Base-by-base conservation (phyloP, 2,329 filamentous ascomycete genomes). In the Hypoxylon rubiginosum region DNA sequence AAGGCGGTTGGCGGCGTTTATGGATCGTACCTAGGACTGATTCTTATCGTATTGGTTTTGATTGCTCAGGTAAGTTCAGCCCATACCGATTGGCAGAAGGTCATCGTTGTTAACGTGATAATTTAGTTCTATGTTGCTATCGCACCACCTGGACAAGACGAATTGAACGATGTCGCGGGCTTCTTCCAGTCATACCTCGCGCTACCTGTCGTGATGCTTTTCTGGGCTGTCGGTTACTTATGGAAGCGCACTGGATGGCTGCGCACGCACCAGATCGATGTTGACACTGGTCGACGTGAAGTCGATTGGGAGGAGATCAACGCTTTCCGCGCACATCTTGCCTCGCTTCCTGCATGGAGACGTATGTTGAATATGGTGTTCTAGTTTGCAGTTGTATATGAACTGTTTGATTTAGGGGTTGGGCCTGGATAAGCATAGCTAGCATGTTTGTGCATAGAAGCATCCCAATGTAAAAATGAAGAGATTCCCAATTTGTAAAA, bases 201-300 rank as follows among this genome's bases (percentile, higher is more conserved):
- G 4, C 69, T 85, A 19, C 85, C 85, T 7, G 81, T 88, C 19
- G 83, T 88, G 32, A 70, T 88, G 2, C 10, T 79, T 11, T 89
- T 89, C 76, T 88, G 84, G 79, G 49, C 81, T 24, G 71, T 74
- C 36, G 87, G 90, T 1, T 91, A 86, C 71, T 34, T 86, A 59
- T 92, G 89, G 89, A 92, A 91, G 81, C 80, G 86, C 45, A 77
- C 83, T 28, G 83, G 84, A 7, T 91, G 86, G 85, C 79, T 89
- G 52, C 83, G 79, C 56, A 79, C 86, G 1, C 75, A 79, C 28
- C 82, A 92, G 64, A 91, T 92, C 64, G 90, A 92, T 69, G 84
- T 92, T 57, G 90, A 92, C 74, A 85, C 83, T 39, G 89, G 88
- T 50, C 85, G 89, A 49, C 83, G 89, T 48, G 85, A 87, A 74